Evolutionary conservation across 2,329 filamentous ascomycete genomes (phyloP).

Genomic region (Epichloe amarillans): DNA sequence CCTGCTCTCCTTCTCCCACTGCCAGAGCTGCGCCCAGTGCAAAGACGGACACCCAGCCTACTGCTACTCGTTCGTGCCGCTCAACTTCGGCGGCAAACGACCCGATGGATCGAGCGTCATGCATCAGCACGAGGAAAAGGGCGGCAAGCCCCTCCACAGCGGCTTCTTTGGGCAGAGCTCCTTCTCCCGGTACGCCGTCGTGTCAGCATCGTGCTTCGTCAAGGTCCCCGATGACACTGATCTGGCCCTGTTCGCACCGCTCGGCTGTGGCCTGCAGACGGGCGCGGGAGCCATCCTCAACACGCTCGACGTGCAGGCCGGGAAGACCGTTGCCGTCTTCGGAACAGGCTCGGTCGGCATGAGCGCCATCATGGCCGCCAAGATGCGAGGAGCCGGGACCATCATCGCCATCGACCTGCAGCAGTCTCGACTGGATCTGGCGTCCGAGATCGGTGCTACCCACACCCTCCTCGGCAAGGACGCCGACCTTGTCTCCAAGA

Average conservation of each 20-base stretch:
- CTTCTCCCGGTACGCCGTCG: conserved; percentile 18
- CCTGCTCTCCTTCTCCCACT: conserved; percentile 1
- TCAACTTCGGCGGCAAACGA: background rate
- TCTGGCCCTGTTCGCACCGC: conserved; percentile 17
- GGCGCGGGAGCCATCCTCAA: conserved; percentile 22
- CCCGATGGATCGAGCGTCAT: background rate
- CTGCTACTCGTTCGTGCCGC: background rate
- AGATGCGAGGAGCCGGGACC: background rate
- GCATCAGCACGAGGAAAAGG: background rate
- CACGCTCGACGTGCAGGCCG: conserved; percentile 13
- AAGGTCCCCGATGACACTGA: conserved; percentile 13
- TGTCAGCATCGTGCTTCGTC: conserved; percentile 16
- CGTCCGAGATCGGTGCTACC: background rate
- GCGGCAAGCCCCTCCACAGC: conserved; percentile 4
- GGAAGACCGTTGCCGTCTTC: conserved; percentile 18
- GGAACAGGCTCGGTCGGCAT: background rate
- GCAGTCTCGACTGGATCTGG: background rate
- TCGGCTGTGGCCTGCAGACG: conserved; percentile 23
- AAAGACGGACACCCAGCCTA: background rate
- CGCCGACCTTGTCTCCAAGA: conserved; percentile 1
- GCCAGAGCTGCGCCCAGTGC: background rate
- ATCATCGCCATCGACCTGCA: conserved; percentile 1
- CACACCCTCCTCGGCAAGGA: background rate
- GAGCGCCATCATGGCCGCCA: conserved; percentile 1
- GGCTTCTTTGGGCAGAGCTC: conserved; percentile 22